Evolutionary conservation across 164 flowering plant species (phyloP).

Genomic region (Tetracentron sinense): DNA sequence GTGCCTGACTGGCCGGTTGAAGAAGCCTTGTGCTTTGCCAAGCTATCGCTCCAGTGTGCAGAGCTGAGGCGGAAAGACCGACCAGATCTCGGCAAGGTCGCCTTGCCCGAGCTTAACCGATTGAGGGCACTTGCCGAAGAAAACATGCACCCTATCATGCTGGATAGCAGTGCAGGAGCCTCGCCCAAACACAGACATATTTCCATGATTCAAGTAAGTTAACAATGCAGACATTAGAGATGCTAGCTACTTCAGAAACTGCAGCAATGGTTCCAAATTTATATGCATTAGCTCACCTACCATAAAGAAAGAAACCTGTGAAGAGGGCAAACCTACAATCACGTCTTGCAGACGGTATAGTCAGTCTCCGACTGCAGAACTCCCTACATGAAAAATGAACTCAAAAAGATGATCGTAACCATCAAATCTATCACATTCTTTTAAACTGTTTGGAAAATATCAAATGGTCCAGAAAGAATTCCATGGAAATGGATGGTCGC

Average conservation of each 20-base stretch:
- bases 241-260: not conserved
- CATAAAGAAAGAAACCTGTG: not conserved
- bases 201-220: constrained; percentile 12
- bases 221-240: not conserved
- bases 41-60: constrained; percentile 50
- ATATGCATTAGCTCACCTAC: not conserved
- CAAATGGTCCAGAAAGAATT: too few relatives aligned
- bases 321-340: too few relatives aligned
- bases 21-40: constrained; percentile 47
- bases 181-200: constrained; percentile 24
- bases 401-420: too few relatives aligned
- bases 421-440: too few relatives aligned
- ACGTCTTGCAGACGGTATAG: too few relatives aligned
- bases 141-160: constrained; percentile 23
- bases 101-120: constrained; percentile 56
- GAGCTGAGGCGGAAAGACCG: constrained; percentile 62
- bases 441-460: too few relatives aligned
- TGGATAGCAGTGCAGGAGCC: constrained; percentile 9
- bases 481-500: too few relatives aligned
- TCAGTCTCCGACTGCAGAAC: too few relatives aligned
- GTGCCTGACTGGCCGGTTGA: constrained; percentile 66
- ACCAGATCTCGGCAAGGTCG: constrained; percentile 51
- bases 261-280: not conserved
- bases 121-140: constrained; percentile 51
- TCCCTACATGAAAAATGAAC: too few relatives aligned